Evolutionary conservation across 176 grass and related monocot genomes (phyloP).

Genomic region (Melocanna baccifera): DNA sequence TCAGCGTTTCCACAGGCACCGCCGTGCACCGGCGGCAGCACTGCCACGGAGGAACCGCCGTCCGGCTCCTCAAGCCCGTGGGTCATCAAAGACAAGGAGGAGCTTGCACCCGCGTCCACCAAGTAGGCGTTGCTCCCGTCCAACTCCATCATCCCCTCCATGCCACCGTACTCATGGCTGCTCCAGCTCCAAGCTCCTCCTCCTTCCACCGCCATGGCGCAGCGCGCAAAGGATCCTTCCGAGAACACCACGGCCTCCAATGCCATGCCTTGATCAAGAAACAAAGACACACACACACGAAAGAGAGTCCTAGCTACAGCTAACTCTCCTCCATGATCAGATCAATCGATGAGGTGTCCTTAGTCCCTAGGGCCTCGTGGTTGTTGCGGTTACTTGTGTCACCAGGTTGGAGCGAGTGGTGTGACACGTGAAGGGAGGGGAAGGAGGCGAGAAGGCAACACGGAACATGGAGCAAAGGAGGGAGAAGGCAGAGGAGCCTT

Average conservation of each 20-base stretch:
- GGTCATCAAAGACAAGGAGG: constrained; percentile 37
- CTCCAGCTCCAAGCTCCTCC: constrained; percentile 33
- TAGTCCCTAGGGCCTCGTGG: background rate
- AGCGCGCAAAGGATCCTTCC: constrained; percentile 38
- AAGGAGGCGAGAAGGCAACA: background rate
- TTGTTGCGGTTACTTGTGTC: constrained; percentile 1
- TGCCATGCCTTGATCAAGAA: constrained; percentile 47
- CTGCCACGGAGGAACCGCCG: background rate
- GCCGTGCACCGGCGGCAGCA: background rate
- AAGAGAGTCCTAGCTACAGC: background rate
- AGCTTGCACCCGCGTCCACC: constrained; percentile 15
- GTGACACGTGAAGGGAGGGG: constrained; percentile 16
- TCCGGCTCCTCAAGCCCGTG: constrained; percentile 8
- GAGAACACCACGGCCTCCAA: constrained; percentile 76
- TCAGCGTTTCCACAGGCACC: background rate
- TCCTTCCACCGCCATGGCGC: constrained; percentile 33
- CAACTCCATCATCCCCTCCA: constrained; percentile 6
- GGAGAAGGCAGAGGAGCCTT: background rate
- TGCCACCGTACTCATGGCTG: background rate
- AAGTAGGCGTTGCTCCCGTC: constrained; percentile 11
- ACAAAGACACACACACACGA: background rate
- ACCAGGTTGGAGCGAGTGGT: background rate
- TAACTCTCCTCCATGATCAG: constrained; percentile 3
- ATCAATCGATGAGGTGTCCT: background rate
- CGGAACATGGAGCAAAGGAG: constrained; percentile 22